phyloP scores from a whole-genome alignment of 768 basidiomycete species.

The Megacollybia marginata region DNA sequence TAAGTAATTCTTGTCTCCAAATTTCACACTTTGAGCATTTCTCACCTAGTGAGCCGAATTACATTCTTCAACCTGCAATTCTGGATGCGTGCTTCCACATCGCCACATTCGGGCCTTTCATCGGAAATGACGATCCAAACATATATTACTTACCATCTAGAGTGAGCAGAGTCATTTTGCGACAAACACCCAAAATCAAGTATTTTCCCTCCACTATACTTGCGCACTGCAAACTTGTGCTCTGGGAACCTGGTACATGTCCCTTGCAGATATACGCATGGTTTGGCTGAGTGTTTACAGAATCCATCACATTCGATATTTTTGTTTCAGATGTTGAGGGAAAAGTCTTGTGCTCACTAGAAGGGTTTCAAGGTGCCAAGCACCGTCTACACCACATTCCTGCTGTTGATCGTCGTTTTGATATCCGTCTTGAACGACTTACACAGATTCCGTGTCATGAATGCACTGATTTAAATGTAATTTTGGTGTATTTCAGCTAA shows the following conservation, averaged over 20 bases:
- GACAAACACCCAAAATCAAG: conserved; percentile 1
- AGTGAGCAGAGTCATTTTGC: conserved; percentile 11
- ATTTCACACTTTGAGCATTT: too few species aligned
- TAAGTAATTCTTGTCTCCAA: too few species aligned
- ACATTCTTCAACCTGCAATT: conserved; percentile 27
- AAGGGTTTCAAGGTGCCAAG: too few species aligned
- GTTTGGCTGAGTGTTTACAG: not conserved
- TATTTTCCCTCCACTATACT: conserved; percentile 9
- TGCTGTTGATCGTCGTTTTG: too few species aligned
- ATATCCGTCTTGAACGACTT: too few species aligned
- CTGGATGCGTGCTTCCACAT: conserved; percentile 29
- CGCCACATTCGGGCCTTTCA: conserved; percentile 21
- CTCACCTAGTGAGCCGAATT: too few species aligned
- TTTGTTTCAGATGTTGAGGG: too few species aligned
- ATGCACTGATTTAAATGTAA: too few species aligned
- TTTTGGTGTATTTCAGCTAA: too few species aligned
- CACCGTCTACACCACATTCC: too few species aligned
- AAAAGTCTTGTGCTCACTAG: not conserved
- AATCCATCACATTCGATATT: too few species aligned
- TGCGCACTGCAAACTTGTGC: conserved; percentile 13
- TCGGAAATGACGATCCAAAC: conserved; percentile 17
- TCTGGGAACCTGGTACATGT: conserved; percentile 20
- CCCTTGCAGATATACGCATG: not conserved
- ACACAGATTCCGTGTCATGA: too few species aligned
- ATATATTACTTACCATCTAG: conserved; percentile 25